Evolutionary conservation across 2,329 filamentous ascomycete genomes (phyloP), one percentile per base, ranked within the genome.

Genomic region (Verticillium nonalfalfae): DNA sequence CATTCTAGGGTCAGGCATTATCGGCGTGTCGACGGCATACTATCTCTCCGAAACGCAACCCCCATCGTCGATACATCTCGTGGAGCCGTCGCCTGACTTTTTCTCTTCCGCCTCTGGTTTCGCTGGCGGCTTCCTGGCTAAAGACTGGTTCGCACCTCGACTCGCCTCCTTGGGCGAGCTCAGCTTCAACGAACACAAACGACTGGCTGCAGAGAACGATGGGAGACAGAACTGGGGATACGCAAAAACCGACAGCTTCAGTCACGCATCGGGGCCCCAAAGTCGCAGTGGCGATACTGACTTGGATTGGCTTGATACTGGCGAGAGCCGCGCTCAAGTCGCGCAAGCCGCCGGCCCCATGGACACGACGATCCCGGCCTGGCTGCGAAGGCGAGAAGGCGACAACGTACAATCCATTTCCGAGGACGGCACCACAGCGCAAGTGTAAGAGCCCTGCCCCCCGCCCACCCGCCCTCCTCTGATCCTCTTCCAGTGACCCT

Each of bases 91-190:
- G 0, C 71, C 75, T 1, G 71, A 85, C 64, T 80, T 93, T 36
- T 91, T 93, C 73, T 81, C 85, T 11, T 90, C 87, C 35, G 90
- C 90, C 0, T 93, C 89, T 2, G 90, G 90, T 1, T 87, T 84
- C 66, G 89, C 90, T 0, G 91, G 82, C 18, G 90, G 90, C 0
- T 94, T 93, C 68, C 70, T 93, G 9, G 90, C 90, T 0, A 80
- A 79, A 38, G 88, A 93, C 71, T 93, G 90, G 89, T 91, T 90
- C 68, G 78, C 79, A 0, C 76, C 84, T 0, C 76, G 80, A 1
- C 75, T 85, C 6, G 78, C 83, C 0, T 76, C 80, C 0, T 78
- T 93, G 1, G 90, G 85, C 7, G 80, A 79, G 0, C 78, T 93
- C 13, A 90, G 87, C 50, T 94, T 90, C 69, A 80, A 81, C 4